A percentile compares a stretch with the other conserved stretches of the same genome.
Evolutionary conservation across 371 early-diverging fungal genomes (phyloP).

Genomic region (Dichotomocladium elegans): DNA sequence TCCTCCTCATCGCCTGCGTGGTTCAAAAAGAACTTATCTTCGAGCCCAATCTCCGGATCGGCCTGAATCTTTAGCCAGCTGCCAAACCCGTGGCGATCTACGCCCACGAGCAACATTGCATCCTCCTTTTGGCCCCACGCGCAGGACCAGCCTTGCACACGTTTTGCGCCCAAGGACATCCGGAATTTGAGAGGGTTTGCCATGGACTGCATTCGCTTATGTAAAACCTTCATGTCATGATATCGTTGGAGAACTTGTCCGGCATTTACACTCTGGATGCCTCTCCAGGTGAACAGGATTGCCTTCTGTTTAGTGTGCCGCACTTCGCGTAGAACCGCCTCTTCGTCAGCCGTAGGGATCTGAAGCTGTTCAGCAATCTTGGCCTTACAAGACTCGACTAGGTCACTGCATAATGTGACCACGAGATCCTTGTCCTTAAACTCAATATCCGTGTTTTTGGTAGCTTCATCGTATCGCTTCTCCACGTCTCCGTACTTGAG

Average conservation of each 20-base stretch:
- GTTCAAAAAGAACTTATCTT: slow-evolving; percentile 79
- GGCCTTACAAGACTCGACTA: slow-evolving; percentile 70
- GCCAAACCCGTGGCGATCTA: slow-evolving; percentile 92
- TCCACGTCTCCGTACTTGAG: slow-evolving; percentile 82
- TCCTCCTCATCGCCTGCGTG: slow-evolving; percentile 34
- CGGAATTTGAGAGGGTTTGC: slow-evolving; percentile 50
- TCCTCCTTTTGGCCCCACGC: slow-evolving; percentile 93
- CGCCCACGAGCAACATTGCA: slow-evolving; percentile 92
- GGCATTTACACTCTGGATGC: slow-evolving; percentile 82
- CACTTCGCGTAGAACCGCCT: slow-evolving; percentile 43
- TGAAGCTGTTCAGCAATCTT: slow-evolving; percentile 58
- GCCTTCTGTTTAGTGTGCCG: slow-evolving; percentile 72
- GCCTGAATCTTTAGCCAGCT: slow-evolving; percentile 85
- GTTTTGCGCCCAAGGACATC: slow-evolving; percentile 67
- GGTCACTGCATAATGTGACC: slow-evolving; percentile 47
- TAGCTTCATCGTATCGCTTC: slow-evolving; percentile 72
- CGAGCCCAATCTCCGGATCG: slow-evolving; percentile 72
- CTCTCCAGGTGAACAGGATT: slow-evolving; percentile 73
- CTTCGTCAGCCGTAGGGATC: slow-evolving; percentile 26
- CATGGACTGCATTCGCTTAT: slow-evolving; percentile 25
- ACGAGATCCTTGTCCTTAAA: slow-evolving; percentile 66
- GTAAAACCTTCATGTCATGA: slow-evolving; percentile 45
- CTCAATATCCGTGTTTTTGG: slow-evolving; percentile 74
- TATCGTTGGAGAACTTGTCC: slow-evolving; percentile 67
- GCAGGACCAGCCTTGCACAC: slow-evolving; percentile 83